A percentile compares a stretch with the other conserved stretches of the same genome.
phyloP scores from a whole-genome alignment of 148 eudicot genomes.

The Gaultheria prostrata region DNA sequence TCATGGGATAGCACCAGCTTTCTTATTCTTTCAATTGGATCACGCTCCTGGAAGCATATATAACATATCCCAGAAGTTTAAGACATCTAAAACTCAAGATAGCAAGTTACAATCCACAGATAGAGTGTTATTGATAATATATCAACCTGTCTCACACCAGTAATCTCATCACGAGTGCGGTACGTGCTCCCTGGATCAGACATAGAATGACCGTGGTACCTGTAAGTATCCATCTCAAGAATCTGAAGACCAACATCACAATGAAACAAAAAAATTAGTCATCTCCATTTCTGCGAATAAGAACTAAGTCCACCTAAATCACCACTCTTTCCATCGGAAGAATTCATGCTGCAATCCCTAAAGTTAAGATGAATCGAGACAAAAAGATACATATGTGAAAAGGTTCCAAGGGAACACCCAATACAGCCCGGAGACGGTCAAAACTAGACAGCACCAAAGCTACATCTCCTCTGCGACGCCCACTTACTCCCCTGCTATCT shows the following conservation, averaged over 20 bases:
- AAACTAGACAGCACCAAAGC: not conserved
- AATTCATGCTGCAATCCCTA: not conserved
- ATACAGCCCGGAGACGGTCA: not conserved
- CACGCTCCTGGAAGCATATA: slow-evolving; percentile 68
- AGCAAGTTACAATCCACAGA: not conserved
- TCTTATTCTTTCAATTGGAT: slow-evolving; percentile 89
- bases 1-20: slow-evolving; percentile 76
- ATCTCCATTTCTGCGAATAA: not conserved
- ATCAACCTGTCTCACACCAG: slow-evolving; percentile 78
- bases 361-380: not conserved
- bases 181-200: slow-evolving; percentile 99
- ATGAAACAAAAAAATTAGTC: slow-evolving; percentile 8
- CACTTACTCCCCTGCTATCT: not conserved
- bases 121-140: not conserved
- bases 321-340: not conserved
- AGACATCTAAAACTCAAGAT: not conserved
- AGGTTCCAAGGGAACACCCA: not conserved
- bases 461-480: not conserved
- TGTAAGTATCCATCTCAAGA: slow-evolving; percentile 98
- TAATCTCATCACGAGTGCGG: slow-evolving; percentile 92
- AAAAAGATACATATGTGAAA: not conserved
- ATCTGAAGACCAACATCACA: slow-evolving; percentile 50
- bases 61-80: not conserved
- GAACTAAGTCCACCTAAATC: not conserved
- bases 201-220: slow-evolving; percentile 99